phyloP scores from a whole-genome alignment of 495 filamentous ascomycete genomes.

The Parachaetomium inaequale region DNA sequence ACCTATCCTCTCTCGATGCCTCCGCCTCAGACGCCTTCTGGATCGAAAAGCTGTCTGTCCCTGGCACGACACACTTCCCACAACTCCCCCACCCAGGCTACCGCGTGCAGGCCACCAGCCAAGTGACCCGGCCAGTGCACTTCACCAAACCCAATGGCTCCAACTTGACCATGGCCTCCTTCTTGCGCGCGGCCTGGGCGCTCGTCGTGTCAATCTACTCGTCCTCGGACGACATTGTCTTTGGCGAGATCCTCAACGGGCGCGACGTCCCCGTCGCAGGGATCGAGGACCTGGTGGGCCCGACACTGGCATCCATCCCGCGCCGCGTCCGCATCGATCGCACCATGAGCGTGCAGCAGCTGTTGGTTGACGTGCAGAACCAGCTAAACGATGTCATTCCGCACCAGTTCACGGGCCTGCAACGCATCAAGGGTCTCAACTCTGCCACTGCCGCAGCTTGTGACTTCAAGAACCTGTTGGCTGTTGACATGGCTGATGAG shows the following conservation, averaged over 20 bases:
- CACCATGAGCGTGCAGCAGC: slow-evolving; percentile 26
- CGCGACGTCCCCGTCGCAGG: slow-evolving; percentile 44
- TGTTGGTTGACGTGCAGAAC: slow-evolving; percentile 46
- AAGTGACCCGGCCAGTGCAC: neutral
- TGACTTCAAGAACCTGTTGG: slow-evolving; percentile 57
- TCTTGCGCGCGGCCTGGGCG: slow-evolving; percentile 42
- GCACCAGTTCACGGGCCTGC: slow-evolving; percentile 59
- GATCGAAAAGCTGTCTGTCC: slow-evolving; percentile 21
- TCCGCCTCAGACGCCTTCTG: slow-evolving; percentile 23
- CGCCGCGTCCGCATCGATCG: slow-evolving; percentile 44
- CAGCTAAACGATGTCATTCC: slow-evolving; percentile 46
- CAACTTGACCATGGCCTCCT: slow-evolving; percentile 29
- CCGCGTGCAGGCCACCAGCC: slow-evolving; percentile 22
- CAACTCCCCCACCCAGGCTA: slow-evolving; percentile 25
- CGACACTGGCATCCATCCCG: slow-evolving; percentile 59
- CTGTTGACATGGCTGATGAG: slow-evolving; percentile 45
- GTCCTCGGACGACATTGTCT: slow-evolving; percentile 40
- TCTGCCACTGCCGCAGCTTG: slow-evolving; percentile 53
- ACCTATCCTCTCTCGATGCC: slow-evolving; percentile 19
- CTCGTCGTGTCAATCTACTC: slow-evolving; percentile 32
- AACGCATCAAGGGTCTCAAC: slow-evolving; percentile 55
- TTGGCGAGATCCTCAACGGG: slow-evolving; percentile 54
- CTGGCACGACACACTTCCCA: slow-evolving; percentile 28
- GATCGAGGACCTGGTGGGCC: slow-evolving; percentile 48
- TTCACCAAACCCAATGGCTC: slow-evolving; percentile 18